Base-by-base conservation (phyloP, 306 rosid species). In the Senna tora region DNA sequence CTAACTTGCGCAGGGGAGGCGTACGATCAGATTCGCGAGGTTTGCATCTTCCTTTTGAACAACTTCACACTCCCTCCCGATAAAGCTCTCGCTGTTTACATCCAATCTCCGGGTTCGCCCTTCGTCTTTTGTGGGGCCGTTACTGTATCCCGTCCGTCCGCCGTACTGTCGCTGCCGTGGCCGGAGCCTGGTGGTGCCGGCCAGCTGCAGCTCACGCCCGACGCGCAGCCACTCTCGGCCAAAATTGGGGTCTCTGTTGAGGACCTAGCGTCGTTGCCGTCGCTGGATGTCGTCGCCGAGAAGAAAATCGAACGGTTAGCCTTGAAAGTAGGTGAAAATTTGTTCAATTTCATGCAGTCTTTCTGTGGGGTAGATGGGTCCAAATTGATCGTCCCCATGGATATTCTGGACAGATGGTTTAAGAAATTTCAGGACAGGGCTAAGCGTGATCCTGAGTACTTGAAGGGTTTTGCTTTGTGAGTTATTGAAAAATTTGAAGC, bases 371-470 rank as follows among this genome's bases (percentile, higher is more conserved):
- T 91, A 0, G 99, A 89, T 69, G 99, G 97, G 34, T 80, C 85
- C 12, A 94, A 78, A 74, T 82, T 94, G 86, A 73, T 94, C 55
- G 99, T 91, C 50, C 99, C 99, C 0, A 94, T 89, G 95, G 97
- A 91, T 72, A 94, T 91, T 1, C 83, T 91, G 91, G 95, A 94
- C 5, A 82, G 92, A 21, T 94, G 99, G 99, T 94, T 91, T 87
- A 89, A 89, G 79, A 92, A 92, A 71, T 92, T 89, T 38, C 96
- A 87, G 77, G 93, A 92, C 74, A 79, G 84, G 74, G 93, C 96
- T 11, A 87, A 81, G 83, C 92, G 93, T 16, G 97, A 92, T 76
- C 97, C 96, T 47, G 89, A 89, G 54, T 92, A 87, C 82, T 67
- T 92, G 82, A 89, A 89, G 72, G 87, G 91, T 78, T 92, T 87